A percentile compares a stretch with the other conserved stretches of the same genome.
Conservation (phyloP, 1,139 yeast genomes). For the Diutina pseudorugosa region DNA sequence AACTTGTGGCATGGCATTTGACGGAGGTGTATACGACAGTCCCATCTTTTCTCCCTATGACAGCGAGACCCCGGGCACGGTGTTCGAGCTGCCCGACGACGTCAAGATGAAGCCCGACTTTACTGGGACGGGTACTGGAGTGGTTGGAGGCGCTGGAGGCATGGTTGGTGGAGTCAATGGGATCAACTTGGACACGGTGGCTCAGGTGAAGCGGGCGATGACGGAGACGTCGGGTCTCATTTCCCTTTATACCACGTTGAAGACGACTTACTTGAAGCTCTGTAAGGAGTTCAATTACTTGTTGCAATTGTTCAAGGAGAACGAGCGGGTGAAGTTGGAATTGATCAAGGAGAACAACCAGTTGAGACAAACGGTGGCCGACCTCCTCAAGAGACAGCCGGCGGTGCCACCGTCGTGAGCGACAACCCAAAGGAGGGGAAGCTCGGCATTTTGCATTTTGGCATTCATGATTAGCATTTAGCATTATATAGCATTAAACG, state of each 20-base stretch:
- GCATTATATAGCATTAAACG: neutral
- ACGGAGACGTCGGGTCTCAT: constrained; percentile 14
- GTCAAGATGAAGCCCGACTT: constrained; percentile 4
- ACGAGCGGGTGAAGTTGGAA: constrained; percentile 47
- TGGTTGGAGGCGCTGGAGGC: neutral
- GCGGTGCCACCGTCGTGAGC: neutral
- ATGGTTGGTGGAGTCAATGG: constrained; percentile 1
- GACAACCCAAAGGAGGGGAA: too few species aligned
- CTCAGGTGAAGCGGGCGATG: constrained; percentile 19
- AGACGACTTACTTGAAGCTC: constrained; percentile 22
- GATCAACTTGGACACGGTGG: constrained; percentile 13
- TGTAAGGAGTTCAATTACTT: constrained; percentile 26
- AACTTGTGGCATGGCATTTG: neutral
- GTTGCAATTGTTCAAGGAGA: constrained; percentile 41
- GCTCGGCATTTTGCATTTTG: neutral
- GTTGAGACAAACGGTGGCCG: constrained; percentile 27
- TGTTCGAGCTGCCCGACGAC: neutral
- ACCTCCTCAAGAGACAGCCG: constrained; percentile 18
- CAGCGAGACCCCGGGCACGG: constrained; percentile 1
- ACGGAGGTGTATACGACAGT: neutral
- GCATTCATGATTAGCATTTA: neutral
- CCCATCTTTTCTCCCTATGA: neutral
- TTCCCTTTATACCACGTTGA: constrained; percentile 20
- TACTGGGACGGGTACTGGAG: constrained; percentile 5
- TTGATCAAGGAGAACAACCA: constrained; percentile 41